A percentile compares a stretch with the other conserved stretches of the same genome.
Conservation (phyloP, 2,329 filamentous ascomycete genomes). For the Clonostachys chloroleuca region DNA sequence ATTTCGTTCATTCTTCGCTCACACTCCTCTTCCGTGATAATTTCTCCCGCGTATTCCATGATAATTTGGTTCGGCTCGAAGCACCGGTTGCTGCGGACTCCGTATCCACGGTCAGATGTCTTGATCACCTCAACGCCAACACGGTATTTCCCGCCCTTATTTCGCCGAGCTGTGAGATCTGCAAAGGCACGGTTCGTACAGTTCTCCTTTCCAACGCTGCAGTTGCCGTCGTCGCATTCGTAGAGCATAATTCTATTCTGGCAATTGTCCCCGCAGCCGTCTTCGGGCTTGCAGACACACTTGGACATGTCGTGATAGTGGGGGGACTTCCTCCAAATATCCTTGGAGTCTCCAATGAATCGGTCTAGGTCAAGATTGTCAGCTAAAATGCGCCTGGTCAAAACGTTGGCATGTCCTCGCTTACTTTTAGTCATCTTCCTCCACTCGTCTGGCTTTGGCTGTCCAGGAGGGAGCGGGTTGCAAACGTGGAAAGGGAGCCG, state of each 20-base stretch:
- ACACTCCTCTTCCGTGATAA: slow-evolving; percentile 92
- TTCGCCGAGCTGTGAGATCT: slow-evolving; percentile 68
- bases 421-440: slow-evolving; percentile 86
- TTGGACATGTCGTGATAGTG: slow-evolving; percentile 69
- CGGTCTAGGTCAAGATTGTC: slow-evolving; percentile 55
- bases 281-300: slow-evolving; percentile 73
- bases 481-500: slow-evolving; percentile 88
- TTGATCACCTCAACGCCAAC: slow-evolving; percentile 95
- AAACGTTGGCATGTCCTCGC: slow-evolving; percentile 17
- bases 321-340: slow-evolving; percentile 76
- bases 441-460: slow-evolving; percentile 92
- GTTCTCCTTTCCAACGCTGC: slow-evolving; percentile 65
- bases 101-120: slow-evolving; percentile 82
- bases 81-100: slow-evolving; percentile 83
- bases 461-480: slow-evolving; percentile 77
- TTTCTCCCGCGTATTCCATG: slow-evolving; percentile 96
- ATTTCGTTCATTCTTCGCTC: slow-evolving; percentile 88
- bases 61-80: slow-evolving; percentile 93
- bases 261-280: slow-evolving; percentile 84
- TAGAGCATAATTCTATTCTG: slow-evolving; percentile 97
- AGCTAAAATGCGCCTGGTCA: background rate
- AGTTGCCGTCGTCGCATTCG: slow-evolving; percentile 90
- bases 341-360: slow-evolving; percentile 79
- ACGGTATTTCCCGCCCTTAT: slow-evolving; percentile 79
- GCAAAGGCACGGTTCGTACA: slow-evolving; percentile 90